Evolutionary conservation across 257 asterid species (phyloP).

Genomic region (Jacaranda mimosifolia): DNA sequence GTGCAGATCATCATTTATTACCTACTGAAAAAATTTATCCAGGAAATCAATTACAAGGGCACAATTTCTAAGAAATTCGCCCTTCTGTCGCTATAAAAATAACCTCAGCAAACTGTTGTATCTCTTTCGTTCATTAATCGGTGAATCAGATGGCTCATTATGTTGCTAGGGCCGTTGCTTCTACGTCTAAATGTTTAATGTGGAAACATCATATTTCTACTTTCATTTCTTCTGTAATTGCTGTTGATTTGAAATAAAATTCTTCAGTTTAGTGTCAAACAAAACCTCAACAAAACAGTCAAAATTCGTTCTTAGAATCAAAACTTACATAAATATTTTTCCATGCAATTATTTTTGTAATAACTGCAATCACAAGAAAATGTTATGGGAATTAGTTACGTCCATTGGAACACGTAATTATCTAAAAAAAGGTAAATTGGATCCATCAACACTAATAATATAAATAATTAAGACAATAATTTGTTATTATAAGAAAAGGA

Average conservation of each 20-base stretch:
- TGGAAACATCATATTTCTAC: too few relatives aligned
- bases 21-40: not conserved
- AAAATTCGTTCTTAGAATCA: too few relatives aligned
- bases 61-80: not conserved
- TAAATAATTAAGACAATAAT: too few relatives aligned
- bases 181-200: too few relatives aligned
- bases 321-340: too few relatives aligned
- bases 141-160: too few relatives aligned
- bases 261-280: too few relatives aligned
- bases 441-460: constrained; percentile 22
- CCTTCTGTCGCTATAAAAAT: not conserved
- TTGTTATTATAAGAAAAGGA: not conserved
- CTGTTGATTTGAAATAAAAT: too few relatives aligned
- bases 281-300: too few relatives aligned
- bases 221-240: too few relatives aligned
- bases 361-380: not conserved
- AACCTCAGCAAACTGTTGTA: not conserved
- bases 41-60: not conserved
- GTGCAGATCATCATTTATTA: constrained; percentile 12
- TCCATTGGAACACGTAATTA: constrained; percentile 25
- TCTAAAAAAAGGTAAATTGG: constrained; percentile 17
- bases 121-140: too few relatives aligned
- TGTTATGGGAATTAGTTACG: not conserved
- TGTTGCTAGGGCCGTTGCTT: too few relatives aligned
- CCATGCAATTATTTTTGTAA: not conserved